Percentiles rank a stretch among this genome's conserved stretches.
Conservation (phyloP, 345 rosid species). For the Lepidium africanum region DNA sequence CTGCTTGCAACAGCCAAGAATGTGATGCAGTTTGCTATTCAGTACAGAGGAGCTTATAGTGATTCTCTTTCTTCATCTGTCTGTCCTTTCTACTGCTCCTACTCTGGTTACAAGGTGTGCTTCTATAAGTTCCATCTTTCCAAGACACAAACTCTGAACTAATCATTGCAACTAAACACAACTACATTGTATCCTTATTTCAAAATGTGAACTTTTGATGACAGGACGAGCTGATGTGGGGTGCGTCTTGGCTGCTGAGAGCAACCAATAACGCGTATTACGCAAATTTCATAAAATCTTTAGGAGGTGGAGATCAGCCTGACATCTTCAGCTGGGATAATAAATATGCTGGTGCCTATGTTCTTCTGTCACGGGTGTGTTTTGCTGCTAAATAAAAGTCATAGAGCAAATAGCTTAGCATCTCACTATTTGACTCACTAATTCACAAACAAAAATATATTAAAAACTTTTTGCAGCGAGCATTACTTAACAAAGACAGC, state of each 20-base stretch:
- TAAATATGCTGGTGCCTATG: constrained; percentile 81
- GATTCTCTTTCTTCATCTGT: constrained; percentile 71
- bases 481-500: constrained; percentile 47
- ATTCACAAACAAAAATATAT: not conserved
- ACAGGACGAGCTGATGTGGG: constrained; percentile 92
- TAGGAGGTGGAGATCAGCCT: constrained; percentile 71
- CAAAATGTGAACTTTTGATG: not conserved
- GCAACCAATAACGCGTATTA: constrained; percentile 66
- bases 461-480: constrained; percentile 35
- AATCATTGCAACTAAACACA: not conserved
- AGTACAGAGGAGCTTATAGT: constrained; percentile 71
- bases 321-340: constrained; percentile 96
- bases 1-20: constrained; percentile 50
- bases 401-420: not conserved
- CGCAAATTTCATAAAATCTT: constrained; percentile 50
- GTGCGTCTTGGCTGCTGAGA: constrained; percentile 69
- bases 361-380: constrained; percentile 65
- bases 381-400: not conserved
- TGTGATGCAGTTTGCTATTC: constrained; percentile 73
- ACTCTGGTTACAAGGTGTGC: constrained; percentile 76
- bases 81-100: constrained; percentile 88
- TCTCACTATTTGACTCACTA: not conserved
- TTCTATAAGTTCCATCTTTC: not conserved
- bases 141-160: not conserved
- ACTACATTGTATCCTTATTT: not conserved